Base-by-base conservation (phyloP, 306 rosid genomes). In the Cucumis sativus region DNA sequence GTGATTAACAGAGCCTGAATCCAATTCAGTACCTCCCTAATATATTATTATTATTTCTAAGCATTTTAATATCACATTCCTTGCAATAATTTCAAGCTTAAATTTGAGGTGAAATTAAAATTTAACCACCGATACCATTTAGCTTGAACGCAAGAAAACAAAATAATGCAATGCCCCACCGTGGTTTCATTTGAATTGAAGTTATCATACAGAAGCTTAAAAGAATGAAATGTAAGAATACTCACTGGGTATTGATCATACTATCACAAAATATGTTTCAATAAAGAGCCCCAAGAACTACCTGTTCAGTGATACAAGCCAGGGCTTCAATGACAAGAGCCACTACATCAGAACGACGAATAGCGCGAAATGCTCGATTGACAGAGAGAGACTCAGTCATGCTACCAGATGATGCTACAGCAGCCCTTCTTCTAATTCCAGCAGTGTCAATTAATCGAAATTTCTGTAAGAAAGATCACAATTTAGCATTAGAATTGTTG, bases 251-350 rank as follows among this genome's bases (percentile, higher is more conserved):
- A 45, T 70, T 60, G 74, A 40, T 28, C 66, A n/a, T 4, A 41
- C 40, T 40, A 72, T n/a, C 16, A 33, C 15, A 61, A 70, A 67
- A 62, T 7, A 54, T 70, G 43, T 59, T 66, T 49, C 55, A 33
- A 49, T 57, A 28, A 72, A 66, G 58, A 59, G 30, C 57, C 55
- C 67, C 51, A 61, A 67, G 30, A 25, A 30, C 56, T 86, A 95
- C 97, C 93, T 95, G 97, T 80, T 95, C 97, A 39, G 97, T 92
- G 83, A 95, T 89, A 83, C 97, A 89, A 73, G 97, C 97, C 96
- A 95, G 30, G 86, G 98, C 98, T 87, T 95, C 97, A 74, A 92
- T 88, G 81, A 95, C 96, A 80, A 95, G 97, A 64, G 97, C 97
- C 79, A 92, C 97, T 78, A 92, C 89, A 82, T 90, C 97, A 57